These are phyloP conservation scores for Gracilaria caudata DNA, from an alignment of 23 red algal genomes.

Conservation along the genomic window DNA sequence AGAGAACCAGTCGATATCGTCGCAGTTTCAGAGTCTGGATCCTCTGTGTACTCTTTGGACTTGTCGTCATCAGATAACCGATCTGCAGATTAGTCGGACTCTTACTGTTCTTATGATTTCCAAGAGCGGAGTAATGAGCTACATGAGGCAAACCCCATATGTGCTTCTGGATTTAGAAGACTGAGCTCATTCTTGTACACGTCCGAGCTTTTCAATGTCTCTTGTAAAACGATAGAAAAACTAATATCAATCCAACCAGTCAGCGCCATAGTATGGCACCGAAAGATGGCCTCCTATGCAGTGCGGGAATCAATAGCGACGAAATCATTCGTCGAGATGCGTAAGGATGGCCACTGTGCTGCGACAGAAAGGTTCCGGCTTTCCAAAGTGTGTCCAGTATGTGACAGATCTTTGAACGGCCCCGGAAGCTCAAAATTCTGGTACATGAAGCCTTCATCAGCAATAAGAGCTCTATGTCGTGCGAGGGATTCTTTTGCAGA, in stretches of 20 bases:
- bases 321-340: background rate
- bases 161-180: no score
- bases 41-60: no score
- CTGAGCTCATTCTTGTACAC: slow-evolving; percentile 12
- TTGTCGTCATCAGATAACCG: no score
- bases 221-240: background rate
- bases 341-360: background rate
- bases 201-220: background rate
- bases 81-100: no score
- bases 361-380: background rate
- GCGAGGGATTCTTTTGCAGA: no score
- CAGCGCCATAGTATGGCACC: background rate
- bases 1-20: no score
- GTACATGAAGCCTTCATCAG: slow-evolving; percentile 6
- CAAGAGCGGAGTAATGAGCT: no score
- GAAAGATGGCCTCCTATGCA: background rate
- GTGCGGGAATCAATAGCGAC: background rate
- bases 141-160: no score
- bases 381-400: background rate
- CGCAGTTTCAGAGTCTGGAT: no score
- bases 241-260: background rate
- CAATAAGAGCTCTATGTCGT: background rate
- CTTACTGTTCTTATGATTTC: no score
- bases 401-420: background rate
- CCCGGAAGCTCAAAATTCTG: background rate